These are phyloP conservation scores for Tricholoma matsutake DNA, from an alignment of 768 basidiomycete species.

Conservation along the genomic window DNA sequence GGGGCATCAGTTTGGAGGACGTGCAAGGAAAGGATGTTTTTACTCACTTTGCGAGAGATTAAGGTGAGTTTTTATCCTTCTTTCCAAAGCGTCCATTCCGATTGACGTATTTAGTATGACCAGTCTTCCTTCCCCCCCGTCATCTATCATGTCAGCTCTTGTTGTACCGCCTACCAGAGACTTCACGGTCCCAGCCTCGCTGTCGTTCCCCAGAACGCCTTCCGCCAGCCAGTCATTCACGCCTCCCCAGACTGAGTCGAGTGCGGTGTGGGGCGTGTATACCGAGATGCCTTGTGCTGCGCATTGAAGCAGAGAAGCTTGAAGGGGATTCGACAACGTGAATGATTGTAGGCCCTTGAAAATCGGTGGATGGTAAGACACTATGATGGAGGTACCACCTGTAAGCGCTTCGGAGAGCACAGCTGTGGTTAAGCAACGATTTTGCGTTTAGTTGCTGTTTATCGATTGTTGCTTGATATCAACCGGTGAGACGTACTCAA, in stretches of 20 bases:
- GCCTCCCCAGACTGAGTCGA: slow-evolving; percentile 82
- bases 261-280: slow-evolving; percentile 84
- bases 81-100: slow-evolving; percentile 56
- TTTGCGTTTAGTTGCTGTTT: slow-evolving; percentile 4
- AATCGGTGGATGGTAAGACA: slow-evolving; percentile 85
- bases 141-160: slow-evolving; percentile 32
- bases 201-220: slow-evolving; percentile 41
- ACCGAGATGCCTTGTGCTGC: slow-evolving; percentile 82
- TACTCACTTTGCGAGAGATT: slow-evolving; percentile 55
- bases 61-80: slow-evolving; percentile 69
- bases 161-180: slow-evolving; percentile 41
- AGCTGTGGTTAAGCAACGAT: slow-evolving; percentile 62
- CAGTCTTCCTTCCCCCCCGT: slow-evolving; percentile 67
- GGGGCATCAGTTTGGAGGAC: slow-evolving; percentile 13
- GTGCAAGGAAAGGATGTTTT: neutral
- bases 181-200: slow-evolving; percentile 29
- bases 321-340: slow-evolving; percentile 75
- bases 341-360: slow-evolving; percentile 74
- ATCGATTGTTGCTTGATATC: neutral
- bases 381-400: slow-evolving; percentile 59
- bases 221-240: slow-evolving; percentile 88
- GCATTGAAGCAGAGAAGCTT: slow-evolving; percentile 75
- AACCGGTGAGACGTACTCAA: slow-evolving; percentile 47
- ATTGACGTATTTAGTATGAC: slow-evolving; percentile 60
- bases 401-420: slow-evolving; percentile 69